These are phyloP conservation scores for Gyrodon lividus DNA, from an alignment of 768 basidiomycete genomes.

Conservation along the genomic window DNA sequence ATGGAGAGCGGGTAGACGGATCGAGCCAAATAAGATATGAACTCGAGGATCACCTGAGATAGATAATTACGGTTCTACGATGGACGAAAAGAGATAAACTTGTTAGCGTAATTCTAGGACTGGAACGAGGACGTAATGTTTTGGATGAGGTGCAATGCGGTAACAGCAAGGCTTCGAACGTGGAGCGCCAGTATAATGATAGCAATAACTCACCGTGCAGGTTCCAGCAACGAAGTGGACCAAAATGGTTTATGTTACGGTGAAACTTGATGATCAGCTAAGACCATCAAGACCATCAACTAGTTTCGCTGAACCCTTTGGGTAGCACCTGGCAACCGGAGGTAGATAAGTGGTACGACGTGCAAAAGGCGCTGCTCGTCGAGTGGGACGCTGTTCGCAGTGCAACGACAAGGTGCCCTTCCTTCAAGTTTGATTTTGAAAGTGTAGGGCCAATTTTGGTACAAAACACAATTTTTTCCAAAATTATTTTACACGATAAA, in stretches of 20 bases:
- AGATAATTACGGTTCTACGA: conserved; percentile 31
- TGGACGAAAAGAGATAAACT: conserved; percentile 9
- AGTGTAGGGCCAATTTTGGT: neutral
- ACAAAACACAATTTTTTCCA: neutral
- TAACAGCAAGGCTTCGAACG: conserved; percentile 25
- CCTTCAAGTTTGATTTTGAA: neutral
- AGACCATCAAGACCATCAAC: conserved; percentile 33
- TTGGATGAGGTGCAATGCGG: conserved; percentile 22
- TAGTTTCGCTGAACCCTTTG: conserved; percentile 6
- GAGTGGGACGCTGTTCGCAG: conserved; percentile 13
- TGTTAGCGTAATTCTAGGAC: conserved; percentile 16
- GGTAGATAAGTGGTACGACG: conserved; percentile 13
- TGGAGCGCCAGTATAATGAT: conserved; percentile 7
- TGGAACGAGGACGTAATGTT: conserved; percentile 10
- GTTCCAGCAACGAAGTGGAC: conserved; percentile 12
- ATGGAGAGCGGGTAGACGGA: conserved; percentile 16
- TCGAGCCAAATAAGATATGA: conserved; percentile 26
- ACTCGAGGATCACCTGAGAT: conserved; percentile 27
- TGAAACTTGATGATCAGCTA: conserved; percentile 20
- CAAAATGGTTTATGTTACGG: neutral
- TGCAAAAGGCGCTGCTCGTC: conserved; percentile 15
- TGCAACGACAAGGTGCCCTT: neutral
- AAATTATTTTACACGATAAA: too few relatives aligned
- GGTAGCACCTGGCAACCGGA: conserved; percentile 2
- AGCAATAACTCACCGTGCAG: conserved; percentile 28